phyloP scores from a whole-genome alignment of 768 basidiomycete genomes.

The Termitomyces sp. region DNA sequence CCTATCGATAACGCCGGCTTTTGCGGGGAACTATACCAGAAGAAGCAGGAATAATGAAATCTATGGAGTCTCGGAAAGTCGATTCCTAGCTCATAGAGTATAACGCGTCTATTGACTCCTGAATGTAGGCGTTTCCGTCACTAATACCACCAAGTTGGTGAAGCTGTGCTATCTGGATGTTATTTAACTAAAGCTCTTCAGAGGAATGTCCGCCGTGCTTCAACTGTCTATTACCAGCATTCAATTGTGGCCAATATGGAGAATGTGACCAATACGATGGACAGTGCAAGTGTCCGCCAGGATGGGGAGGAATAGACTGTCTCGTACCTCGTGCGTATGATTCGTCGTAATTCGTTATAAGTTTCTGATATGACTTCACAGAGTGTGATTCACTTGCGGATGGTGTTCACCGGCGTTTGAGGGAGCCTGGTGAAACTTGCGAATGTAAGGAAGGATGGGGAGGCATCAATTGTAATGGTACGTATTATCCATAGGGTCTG shows the following conservation, averaged over 20 bases:
- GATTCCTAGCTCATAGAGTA: neutral
- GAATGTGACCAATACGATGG: conserved; percentile 89
- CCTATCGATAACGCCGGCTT: neutral
- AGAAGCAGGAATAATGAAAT: conserved; percentile 12
- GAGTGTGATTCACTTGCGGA: conserved; percentile 95
- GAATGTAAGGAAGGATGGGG: conserved; percentile 94
- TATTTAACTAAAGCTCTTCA: conserved; percentile 13
- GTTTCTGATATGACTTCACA: conserved; percentile 23
- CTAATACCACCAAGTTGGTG: conserved; percentile 17
- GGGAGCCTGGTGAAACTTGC: conserved; percentile 72
- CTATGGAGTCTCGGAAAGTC: conserved; percentile 13
- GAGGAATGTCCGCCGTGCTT: conserved; percentile 85
- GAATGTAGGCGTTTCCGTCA: conserved; percentile 14
- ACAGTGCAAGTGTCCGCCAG: conserved; percentile 93
- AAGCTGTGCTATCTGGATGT: too few relatives aligned
- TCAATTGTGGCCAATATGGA: conserved; percentile 90
- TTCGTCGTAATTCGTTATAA: neutral
- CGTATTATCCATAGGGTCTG: conserved; percentile 14
- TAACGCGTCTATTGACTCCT: neutral
- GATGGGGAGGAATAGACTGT: conserved; percentile 98
- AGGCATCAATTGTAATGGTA: conserved; percentile 97
- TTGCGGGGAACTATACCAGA: conserved; percentile 9
- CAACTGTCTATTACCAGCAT: conserved; percentile 90
- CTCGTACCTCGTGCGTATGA: conserved; percentile 73
- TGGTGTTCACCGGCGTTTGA: conserved; percentile 75